Evolutionary conservation across 345 rosid species (phyloP).

Genomic region (Gossypium mustelinum): DNA sequence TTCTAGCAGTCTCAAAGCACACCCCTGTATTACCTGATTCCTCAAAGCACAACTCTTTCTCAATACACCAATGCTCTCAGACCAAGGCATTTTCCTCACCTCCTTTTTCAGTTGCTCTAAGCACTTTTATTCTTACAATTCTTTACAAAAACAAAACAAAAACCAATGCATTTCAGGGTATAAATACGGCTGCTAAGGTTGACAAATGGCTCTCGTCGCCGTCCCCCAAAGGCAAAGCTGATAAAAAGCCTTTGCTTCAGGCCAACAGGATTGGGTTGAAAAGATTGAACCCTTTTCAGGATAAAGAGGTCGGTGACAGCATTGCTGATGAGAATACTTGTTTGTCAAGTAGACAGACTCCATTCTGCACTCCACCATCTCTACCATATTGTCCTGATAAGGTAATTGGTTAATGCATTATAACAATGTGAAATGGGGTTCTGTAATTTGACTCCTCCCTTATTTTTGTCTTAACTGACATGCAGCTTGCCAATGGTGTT

Average conservation of each 20-base stretch:
- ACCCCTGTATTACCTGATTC: conserved; percentile 49
- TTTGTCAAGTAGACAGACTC: conserved; percentile 54
- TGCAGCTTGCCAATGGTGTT: conserved; percentile 41
- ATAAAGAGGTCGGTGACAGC: conserved; percentile 27
- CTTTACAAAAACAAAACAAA: background rate
- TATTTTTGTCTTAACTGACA: conserved; percentile 14
- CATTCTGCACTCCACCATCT: conserved; percentile 90
- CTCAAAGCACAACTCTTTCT: conserved; percentile 38
- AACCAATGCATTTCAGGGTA: conserved; percentile 1
- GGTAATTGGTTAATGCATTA: conserved; percentile 36
- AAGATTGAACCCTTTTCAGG: conserved; percentile 39
- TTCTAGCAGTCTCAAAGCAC: conserved; percentile 61
- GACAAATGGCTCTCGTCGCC: conserved; percentile 51
- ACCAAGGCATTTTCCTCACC: conserved; percentile 38
- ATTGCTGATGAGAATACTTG: conserved; percentile 14
- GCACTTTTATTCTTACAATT: background rate
- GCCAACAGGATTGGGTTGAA: conserved; percentile 39
- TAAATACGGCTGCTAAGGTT: conserved; percentile 29
- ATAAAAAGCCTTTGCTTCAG: conserved; percentile 30
- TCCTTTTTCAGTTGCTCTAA: conserved; percentile 1
- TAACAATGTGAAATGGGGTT: background rate
- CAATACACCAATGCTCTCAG: conserved; percentile 51
- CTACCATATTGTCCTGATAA: conserved; percentile 50
- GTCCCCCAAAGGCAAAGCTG: conserved; percentile 24
- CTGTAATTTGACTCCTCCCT: background rate